phyloP scores from a whole-genome alignment of 1,139 yeast genomes.

The Hansenula sp. region DNA sequence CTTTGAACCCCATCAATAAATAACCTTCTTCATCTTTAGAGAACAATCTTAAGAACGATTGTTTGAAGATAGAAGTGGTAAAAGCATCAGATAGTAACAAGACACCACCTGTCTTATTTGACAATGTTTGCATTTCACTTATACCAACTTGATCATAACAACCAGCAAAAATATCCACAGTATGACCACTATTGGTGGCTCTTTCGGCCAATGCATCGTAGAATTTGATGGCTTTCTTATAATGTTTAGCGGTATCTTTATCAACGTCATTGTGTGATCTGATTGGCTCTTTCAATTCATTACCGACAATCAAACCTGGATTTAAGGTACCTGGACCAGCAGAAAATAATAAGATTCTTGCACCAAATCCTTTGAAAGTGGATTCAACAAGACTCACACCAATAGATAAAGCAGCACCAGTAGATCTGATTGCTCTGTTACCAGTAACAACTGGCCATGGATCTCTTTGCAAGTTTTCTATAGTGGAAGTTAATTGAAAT shows the following conservation, averaged over 20 bases:
- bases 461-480: slow-evolving; percentile 77
- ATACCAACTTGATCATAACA: slow-evolving; percentile 98
- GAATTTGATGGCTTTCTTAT: slow-evolving; percentile 83
- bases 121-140: slow-evolving; percentile 89
- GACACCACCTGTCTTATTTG: slow-evolving; percentile 92
- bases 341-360: slow-evolving; percentile 84
- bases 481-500: slow-evolving; percentile 74
- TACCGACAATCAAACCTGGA: slow-evolving; percentile 93
- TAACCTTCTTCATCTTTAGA: slow-evolving; percentile 83
- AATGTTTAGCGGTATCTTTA: slow-evolving; percentile 85
- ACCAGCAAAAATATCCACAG: slow-evolving; percentile 93
- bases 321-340: slow-evolving; percentile 96
- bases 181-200: slow-evolving; percentile 74
- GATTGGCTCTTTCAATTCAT: slow-evolving; percentile 90
- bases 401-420: slow-evolving; percentile 88
- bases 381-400: slow-evolving; percentile 82
- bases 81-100: slow-evolving; percentile 90
- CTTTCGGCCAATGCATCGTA: slow-evolving; percentile 78
- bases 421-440: slow-evolving; percentile 85
- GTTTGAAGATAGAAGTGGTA: slow-evolving; percentile 94
- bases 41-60: slow-evolving; percentile 84
- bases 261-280: slow-evolving; percentile 96
- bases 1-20: slow-evolving; percentile 84
- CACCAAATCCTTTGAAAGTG: slow-evolving; percentile 86
- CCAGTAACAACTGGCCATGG: slow-evolving; percentile 93